Conservation (phyloP, 352 stramenopile species). For the Globisporangium orthogonon region DNA sequence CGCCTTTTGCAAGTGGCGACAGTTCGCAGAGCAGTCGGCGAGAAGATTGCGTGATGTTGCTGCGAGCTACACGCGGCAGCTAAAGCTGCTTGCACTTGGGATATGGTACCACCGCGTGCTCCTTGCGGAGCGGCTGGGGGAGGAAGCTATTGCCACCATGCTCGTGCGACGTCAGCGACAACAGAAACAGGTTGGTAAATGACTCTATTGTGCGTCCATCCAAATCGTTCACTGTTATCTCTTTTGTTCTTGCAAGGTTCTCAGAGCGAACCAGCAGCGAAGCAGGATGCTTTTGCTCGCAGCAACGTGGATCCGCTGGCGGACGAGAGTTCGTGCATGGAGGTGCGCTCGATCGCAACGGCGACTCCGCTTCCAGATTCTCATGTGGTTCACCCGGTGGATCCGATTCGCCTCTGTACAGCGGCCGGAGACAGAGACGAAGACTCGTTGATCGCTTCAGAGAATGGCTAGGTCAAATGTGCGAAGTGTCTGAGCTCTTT, state of each 20-base stretch:
- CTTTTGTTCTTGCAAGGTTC: neutral
- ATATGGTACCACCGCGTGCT: constrained; percentile 11
- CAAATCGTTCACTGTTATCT: neutral
- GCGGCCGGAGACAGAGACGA: no score
- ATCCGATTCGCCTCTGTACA: neutral
- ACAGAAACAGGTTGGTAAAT: neutral
- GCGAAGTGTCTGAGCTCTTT: no score
- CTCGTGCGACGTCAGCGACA: neutral
- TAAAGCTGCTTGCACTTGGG: neutral
- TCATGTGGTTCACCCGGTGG: constrained; percentile 1
- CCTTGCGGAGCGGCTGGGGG: constrained; percentile 2
- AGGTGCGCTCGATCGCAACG: neutral
- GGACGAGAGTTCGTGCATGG: neutral
- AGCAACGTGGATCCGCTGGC: constrained; percentile 6
- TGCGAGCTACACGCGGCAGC: neutral
- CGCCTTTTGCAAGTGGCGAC: constrained; percentile 4
- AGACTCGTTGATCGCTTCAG: no score
- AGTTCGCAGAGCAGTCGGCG: constrained; percentile 1
- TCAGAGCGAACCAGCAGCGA: neutral
- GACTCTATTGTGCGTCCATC: neutral
- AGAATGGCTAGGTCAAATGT: no score
- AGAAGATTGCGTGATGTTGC: neutral
- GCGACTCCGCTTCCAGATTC: constrained; percentile 6
- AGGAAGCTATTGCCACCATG: neutral
- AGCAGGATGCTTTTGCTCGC: neutral